Conservation (phyloP, 108 stramenopile species). For the Nitzschia palea region DNA sequence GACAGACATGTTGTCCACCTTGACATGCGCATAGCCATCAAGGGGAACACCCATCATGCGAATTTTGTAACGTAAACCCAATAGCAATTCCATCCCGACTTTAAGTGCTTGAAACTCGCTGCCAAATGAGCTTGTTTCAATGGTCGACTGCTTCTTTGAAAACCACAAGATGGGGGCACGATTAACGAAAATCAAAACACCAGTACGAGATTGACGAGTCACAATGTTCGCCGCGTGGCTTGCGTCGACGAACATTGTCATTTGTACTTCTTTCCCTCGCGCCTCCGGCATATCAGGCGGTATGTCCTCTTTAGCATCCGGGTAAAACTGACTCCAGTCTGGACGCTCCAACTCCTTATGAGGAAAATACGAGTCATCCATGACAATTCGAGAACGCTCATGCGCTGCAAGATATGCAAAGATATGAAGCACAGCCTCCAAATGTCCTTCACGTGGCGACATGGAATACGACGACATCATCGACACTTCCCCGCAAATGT, state of each 20-base stretch:
- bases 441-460: constrained; percentile 42
- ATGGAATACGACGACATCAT: constrained; percentile 41
- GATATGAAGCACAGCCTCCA: constrained; percentile 41
- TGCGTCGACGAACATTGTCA: constrained; percentile 40
- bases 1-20: constrained; percentile 45
- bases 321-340: constrained; percentile 21
- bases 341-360: background rate
- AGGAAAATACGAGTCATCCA: constrained; percentile 27
- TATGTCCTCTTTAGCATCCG: constrained; percentile 25
- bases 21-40: constrained; percentile 21
- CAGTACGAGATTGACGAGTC: constrained; percentile 54
- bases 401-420: constrained; percentile 29
- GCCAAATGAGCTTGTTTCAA: constrained; percentile 58
- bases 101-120: constrained; percentile 47
- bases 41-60: constrained; percentile 60
- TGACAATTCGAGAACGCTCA: constrained; percentile 24
- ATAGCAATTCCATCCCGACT: constrained; percentile 33
- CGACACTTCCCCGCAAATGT: constrained; percentile 44
- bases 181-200: constrained; percentile 53
- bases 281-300: constrained; percentile 37
- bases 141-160: constrained; percentile 43
- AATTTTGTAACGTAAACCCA: constrained; percentile 56
- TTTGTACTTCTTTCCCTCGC: constrained; percentile 19
- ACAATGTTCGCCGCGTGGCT: constrained; percentile 47
- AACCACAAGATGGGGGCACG: constrained; percentile 45